Percentiles rank a stretch among this genome's conserved stretches.
These are phyloP conservation scores for Deinandra increscens DNA, from an alignment of 129 eudicot genomes.

Conservation along the genomic window DNA sequence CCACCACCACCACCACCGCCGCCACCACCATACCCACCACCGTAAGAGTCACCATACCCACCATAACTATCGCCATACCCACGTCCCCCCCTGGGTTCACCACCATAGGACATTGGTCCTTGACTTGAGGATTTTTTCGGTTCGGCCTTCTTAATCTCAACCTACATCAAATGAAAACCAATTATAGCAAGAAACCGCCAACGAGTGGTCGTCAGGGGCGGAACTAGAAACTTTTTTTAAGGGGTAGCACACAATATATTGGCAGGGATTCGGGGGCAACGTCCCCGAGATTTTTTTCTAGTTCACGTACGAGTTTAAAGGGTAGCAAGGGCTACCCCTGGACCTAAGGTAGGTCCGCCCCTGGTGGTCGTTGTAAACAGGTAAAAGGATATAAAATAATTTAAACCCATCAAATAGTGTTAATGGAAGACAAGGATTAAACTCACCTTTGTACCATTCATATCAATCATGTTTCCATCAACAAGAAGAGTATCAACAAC, in stretches of 20 bases:
- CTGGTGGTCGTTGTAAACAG: no score
- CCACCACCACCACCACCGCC: slow-evolving; percentile 51
- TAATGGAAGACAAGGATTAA: not conserved
- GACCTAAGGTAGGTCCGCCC: no score
- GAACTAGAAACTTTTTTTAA: no score
- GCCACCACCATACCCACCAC: slow-evolving; percentile 40
- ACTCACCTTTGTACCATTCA: slow-evolving; percentile 83
- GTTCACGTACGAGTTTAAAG: no score
- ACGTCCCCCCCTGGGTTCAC: slow-evolving; percentile 90
- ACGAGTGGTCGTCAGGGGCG: no score
- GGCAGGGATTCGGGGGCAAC: no score
- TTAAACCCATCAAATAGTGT: not conserved
- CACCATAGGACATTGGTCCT: slow-evolving; percentile 70
- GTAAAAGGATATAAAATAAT: not conserved
- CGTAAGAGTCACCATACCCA: slow-evolving; percentile 55
- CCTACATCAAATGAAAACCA: slow-evolving; percentile 60
- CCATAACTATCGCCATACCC: slow-evolving; percentile 58
- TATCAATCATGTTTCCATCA: slow-evolving; percentile 83
- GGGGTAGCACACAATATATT: no score
- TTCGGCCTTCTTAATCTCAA: slow-evolving; percentile 98
- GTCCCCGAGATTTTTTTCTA: no score
- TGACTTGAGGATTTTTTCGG: slow-evolving; percentile 94
- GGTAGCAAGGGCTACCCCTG: no score
- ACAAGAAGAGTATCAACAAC: slow-evolving; percentile 73
- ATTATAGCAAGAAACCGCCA: slow-evolving; percentile 1